Evolutionary conservation across 495 filamentous ascomycete genomes (phyloP), one percentile per base, ranked within the genome.

Genomic region (Opeltia flavorubescens): DNA sequence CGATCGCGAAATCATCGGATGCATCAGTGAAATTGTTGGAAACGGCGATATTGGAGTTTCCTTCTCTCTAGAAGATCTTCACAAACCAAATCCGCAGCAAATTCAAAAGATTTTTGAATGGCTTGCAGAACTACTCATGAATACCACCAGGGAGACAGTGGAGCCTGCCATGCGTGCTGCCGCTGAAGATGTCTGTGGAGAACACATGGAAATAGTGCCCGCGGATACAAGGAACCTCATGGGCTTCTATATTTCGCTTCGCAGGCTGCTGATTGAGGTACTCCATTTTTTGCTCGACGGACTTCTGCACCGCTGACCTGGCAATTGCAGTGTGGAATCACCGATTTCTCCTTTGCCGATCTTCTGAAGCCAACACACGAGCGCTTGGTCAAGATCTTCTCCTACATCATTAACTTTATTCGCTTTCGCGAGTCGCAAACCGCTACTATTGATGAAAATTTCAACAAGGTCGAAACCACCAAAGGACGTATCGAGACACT

Each of bases 51-150:
- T 96, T 47, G 89, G 88, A 38, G 84, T 98, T 44, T 75, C 76
- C 3, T 95, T 95, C 62, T 81, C 76, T 1, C 66, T 83, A n/a
- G 81, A 84, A 50, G 91, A 98, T 65, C 73, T 98, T 29, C 77
- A 87, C 50, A 96, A 94, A 58, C 91, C 91, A 4, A 91, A 94
- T 54, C 80, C 93, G 9, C 77, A 86, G 46, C 86, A 93, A 54
- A 88, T 94, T 40, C 93, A 96, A 64, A 83, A 86, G 72, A 84
- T 98, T 28, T 89, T 95, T 50, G 91, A 98, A 74, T 93, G 86
- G 84, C 93, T 96, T 57, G 89, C 85, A 38, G 88, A 94, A 57
- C 67, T 94, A 9, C 72, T 96, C 20, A 86, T 95, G 74, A 94
- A 94, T 62, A 77, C 81, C 38, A 94, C 86, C 17, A 78, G 83